Evolutionary conservation across 495 filamentous ascomycete genomes (phyloP).

Genomic region (Penicillium steckii): DNA sequence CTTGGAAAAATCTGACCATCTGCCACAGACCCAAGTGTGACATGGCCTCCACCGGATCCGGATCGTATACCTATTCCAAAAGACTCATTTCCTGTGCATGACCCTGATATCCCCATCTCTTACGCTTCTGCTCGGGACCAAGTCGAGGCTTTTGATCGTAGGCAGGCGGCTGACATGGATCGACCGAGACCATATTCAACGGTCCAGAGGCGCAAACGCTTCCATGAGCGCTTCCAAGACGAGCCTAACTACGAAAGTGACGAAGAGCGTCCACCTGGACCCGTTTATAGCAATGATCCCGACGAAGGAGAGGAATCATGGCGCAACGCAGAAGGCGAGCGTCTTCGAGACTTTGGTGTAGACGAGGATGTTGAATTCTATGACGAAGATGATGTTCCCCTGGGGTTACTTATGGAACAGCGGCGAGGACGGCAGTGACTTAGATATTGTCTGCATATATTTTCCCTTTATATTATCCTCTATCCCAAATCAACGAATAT

Average conservation of each 20-base stretch:
- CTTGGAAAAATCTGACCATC: not conserved
- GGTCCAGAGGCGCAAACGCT: constrained; percentile 48
- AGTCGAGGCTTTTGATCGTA: constrained; percentile 53
- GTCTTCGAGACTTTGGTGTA: constrained; percentile 84
- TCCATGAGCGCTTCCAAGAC: constrained; percentile 44
- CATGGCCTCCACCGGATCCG: constrained; percentile 91
- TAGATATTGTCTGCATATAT: too few relatives aligned
- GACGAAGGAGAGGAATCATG: constrained; percentile 63
- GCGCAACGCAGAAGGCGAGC: constrained; percentile 83
- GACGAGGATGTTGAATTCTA: constrained; percentile 80
- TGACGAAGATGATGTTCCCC: constrained; percentile 77
- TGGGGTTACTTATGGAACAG: constrained; percentile 47
- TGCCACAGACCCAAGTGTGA: constrained; percentile 40
- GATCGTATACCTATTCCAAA: constrained; percentile 65
- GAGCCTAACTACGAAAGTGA: constrained; percentile 36
- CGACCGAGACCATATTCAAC: constrained; percentile 29
- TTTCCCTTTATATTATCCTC: too few relatives aligned
- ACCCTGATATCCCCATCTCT: constrained; percentile 30
- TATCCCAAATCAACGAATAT: too few relatives aligned
- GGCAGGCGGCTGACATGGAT: constrained; percentile 55
- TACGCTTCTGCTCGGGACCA: constrained; percentile 44
- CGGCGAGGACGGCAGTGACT: constrained; percentile 4
- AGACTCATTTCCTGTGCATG: constrained; percentile 22
- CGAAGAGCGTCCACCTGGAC: constrained; percentile 25
- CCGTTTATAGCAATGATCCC: constrained; percentile 27